Evolutionary conservation across 345 rosid species (phyloP).

Genomic region (Ceriops zippeliana): DNA sequence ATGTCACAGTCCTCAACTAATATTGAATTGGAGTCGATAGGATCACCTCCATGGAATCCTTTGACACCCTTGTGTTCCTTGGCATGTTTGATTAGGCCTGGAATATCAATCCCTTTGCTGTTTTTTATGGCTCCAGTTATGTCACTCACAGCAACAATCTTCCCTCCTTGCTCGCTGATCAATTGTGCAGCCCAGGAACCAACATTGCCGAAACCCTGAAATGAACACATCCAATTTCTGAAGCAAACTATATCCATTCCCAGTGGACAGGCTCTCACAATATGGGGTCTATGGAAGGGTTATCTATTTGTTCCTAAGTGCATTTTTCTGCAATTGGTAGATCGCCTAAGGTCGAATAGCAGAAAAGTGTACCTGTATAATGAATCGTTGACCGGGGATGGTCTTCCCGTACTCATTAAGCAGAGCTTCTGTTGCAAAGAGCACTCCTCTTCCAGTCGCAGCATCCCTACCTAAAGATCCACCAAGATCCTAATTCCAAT

Average conservation of each 20-base stretch:
- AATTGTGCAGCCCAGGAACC: constrained; percentile 96
- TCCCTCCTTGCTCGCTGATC: constrained; percentile 73
- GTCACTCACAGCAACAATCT: constrained; percentile 79
- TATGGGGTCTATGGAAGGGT: too few species aligned
- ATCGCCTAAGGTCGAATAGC: neutral
- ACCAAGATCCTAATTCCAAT: constrained; percentile 70
- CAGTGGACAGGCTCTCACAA: too few species aligned
- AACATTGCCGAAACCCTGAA: constrained; percentile 93
- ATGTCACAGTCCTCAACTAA: constrained; percentile 81
- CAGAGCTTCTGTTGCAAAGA: constrained; percentile 88
- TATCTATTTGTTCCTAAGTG: neutral
- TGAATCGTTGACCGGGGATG: constrained; percentile 73
- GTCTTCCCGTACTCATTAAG: constrained; percentile 76
- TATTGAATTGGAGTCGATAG: constrained; percentile 52
- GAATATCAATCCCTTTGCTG: constrained; percentile 65
- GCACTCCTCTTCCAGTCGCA: constrained; percentile 94
- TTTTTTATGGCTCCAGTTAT: constrained; percentile 84
- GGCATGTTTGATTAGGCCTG: constrained; percentile 52
- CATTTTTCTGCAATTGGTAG: neutral
- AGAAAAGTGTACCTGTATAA: constrained; percentile 58
- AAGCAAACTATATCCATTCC: neutral
- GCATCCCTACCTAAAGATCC: constrained; percentile 98
- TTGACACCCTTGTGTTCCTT: constrained; percentile 63
- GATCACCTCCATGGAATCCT: constrained; percentile 69
- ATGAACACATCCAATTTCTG: neutral